Evolutionary conservation across 2,329 filamentous ascomycete species (phyloP).

Genomic region (Penicillium nordicum): DNA sequence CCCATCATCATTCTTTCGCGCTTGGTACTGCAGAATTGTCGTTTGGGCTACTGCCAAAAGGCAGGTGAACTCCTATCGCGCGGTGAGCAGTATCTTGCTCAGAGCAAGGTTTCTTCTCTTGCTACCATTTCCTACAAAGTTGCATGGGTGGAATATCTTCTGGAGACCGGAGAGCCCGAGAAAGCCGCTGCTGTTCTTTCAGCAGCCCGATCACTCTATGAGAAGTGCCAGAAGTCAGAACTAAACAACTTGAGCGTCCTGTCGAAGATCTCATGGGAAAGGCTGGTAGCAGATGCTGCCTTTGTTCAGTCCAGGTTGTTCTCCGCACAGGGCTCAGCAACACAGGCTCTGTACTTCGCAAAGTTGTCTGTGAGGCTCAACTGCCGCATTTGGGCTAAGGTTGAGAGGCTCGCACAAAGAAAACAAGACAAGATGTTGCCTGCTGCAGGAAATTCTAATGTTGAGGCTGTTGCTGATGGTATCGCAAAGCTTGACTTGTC

Average conservation of each 20-base stretch:
- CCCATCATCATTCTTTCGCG: conserved; percentile 44
- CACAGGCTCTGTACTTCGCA: conserved; percentile 47
- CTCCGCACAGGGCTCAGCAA: conserved; percentile 52
- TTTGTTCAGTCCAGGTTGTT: conserved; percentile 64
- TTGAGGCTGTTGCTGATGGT: conserved; percentile 38
- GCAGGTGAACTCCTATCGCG: conserved; percentile 57
- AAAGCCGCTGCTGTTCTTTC: conserved; percentile 50
- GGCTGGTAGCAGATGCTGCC: conserved; percentile 57
- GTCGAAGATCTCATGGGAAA: conserved; percentile 48
- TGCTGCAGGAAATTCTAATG: conserved; percentile 24
- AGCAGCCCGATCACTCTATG: conserved; percentile 30
- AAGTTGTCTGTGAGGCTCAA: conserved; percentile 50
- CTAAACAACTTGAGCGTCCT: conserved; percentile 35
- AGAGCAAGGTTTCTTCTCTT: conserved; percentile 42
- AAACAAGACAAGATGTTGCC: conserved; percentile 31
- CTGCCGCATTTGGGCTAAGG: conserved; percentile 50
- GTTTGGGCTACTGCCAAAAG: conserved; percentile 59
- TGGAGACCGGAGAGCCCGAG: conserved; percentile 63
- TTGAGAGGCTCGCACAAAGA: conserved; percentile 45
- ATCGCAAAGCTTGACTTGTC: conserved; percentile 41
- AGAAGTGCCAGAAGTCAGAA: conserved; percentile 31
- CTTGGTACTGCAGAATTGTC: conserved; percentile 55
- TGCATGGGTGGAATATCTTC: conserved; percentile 69
- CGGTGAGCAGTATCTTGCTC: conserved; percentile 51
- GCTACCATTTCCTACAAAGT: conserved; percentile 61